Evolutionary conservation across 768 basidiomycete species (phyloP).

Genomic region (Phaffia tasmanica): DNA sequence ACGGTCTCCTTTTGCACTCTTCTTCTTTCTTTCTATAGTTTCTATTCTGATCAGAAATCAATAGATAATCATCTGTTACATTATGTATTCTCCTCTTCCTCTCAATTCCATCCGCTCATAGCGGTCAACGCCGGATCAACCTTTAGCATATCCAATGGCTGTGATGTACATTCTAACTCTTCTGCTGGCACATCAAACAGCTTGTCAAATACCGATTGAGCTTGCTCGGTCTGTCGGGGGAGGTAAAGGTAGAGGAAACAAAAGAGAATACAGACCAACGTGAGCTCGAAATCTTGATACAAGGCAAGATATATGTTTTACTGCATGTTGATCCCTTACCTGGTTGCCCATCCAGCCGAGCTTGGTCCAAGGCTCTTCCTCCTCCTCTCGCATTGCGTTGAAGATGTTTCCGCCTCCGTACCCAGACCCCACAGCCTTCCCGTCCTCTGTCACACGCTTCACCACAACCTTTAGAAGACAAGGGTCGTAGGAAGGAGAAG

Average conservation of each 20-base stretch:
- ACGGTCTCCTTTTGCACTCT: too few relatives aligned
- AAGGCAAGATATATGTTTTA: neutral
- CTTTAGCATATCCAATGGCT: slow-evolving; percentile 16
- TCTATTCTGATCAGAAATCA: too few relatives aligned
- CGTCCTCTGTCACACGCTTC: slow-evolving; percentile 21
- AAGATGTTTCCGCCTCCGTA: slow-evolving; percentile 9
- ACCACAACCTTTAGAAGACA: slow-evolving; percentile 8
- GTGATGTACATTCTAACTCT: slow-evolving; percentile 16
- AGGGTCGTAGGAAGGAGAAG: neutral
- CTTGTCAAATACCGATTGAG: neutral
- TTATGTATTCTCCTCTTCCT: too few relatives aligned
- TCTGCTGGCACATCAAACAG: slow-evolving; percentile 10
- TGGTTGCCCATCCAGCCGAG: slow-evolving; percentile 14
- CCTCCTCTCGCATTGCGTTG: slow-evolving; percentile 7
- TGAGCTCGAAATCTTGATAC: neutral
- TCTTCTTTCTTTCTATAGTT: too few relatives aligned
- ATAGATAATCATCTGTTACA: too few relatives aligned
- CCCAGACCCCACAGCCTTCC: neutral
- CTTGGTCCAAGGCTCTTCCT: slow-evolving; percentile 24
- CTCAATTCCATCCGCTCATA: too few relatives aligned
- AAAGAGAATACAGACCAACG: neutral
- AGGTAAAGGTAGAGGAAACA: neutral
- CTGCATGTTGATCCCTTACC: neutral
- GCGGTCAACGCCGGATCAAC: too few relatives aligned
- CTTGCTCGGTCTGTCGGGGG: slow-evolving; percentile 10